A percentile compares a stretch with the other conserved stretches of the same genome.
Evolutionary conservation across 169 alveolate genomes (phyloP).

Genomic region (Cryptosporidium canis): DNA sequence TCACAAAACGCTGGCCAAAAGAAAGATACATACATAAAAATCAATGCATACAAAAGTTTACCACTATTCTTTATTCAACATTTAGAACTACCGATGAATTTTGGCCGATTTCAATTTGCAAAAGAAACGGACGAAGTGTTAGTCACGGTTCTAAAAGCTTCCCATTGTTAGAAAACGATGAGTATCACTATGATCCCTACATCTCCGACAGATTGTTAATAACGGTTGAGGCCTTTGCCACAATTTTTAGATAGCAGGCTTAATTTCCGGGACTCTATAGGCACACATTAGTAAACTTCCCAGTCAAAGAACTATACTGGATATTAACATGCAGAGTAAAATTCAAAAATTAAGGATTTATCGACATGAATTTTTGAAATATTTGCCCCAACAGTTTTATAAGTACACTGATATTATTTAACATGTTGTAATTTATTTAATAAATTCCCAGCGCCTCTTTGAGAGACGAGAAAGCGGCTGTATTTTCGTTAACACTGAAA

Average conservation of each 20-base stretch:
- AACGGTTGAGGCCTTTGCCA: constrained; percentile 43
- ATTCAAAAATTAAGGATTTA: no score
- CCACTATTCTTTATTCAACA: constrained; percentile 39
- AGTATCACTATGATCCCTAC: neutral
- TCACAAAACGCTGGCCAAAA: constrained; percentile 30
- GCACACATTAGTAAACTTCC: no score
- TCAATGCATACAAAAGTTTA: constrained; percentile 9
- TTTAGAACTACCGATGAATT: constrained; percentile 3
- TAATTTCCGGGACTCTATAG: neutral
- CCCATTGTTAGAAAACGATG: neutral
- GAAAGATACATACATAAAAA: neutral
- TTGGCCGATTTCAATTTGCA: constrained; percentile 16
- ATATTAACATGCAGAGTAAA: no score
- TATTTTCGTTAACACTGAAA: neutral
- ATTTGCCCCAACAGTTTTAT: no score
- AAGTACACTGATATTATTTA: no score
- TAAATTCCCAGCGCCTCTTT: constrained; percentile 19
- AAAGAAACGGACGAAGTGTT: neutral
- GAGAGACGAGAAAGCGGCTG: constrained; percentile 69
- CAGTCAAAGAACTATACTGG: no score
- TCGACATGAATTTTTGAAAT: no score
- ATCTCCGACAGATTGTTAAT: neutral
- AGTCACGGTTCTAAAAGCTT: neutral
- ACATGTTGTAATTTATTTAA: neutral
- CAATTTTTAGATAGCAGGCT: constrained; percentile 24